Evolutionary conservation across 257 asterid genomes (phyloP), one percentile per base, ranked within the genome.

Genomic region (Dorcoceras hygrometricum): DNA sequence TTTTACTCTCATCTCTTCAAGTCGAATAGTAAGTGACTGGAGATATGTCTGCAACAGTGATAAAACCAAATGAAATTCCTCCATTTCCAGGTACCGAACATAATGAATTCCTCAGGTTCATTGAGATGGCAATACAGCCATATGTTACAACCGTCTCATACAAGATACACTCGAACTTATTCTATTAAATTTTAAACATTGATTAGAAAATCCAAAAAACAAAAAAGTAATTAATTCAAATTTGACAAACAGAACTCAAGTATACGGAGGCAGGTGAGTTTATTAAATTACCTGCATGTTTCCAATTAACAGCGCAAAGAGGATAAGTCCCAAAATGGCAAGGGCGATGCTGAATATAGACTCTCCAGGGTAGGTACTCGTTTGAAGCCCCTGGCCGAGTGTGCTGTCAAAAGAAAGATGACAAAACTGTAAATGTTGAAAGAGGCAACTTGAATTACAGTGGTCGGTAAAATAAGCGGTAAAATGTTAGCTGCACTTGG

Each of bases 1-100:
- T 83, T 94, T 94, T 56, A 94, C 95, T 77, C 99, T 86, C 99
- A 90, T 90, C 87, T 94, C 99, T 79, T 94, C 99, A 54, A 94
- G 97, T 71, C 99, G 88, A 68, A 94, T 85, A 57, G 99, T 90
- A 70, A 94, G 97, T 25, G 99, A 90, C 66, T 90, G 99, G 51
- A 94, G 95, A 86, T 94, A 94, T 23, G 99, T 94, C 99, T 94
- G 95, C 60, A 50, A 77, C 36, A 43, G 69, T 32, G 77, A 63
- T 46, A 79, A 23, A 75, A 8, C 56, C 72, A n/a, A 51, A 22
- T 19, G 16, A 57, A 12, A 46, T 26, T 51, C 20, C 54, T 27
- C 28, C 24, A 36, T 14, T 63, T 23, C 27, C 24, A 34, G 16
- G 16, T 32, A 62, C 5, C 8, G 11, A 62, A 36, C 67, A 62